Evolutionary conservation across 106 monocot genomes (phyloP).

Genomic region (Phalaenopsis aphrodite): DNA sequence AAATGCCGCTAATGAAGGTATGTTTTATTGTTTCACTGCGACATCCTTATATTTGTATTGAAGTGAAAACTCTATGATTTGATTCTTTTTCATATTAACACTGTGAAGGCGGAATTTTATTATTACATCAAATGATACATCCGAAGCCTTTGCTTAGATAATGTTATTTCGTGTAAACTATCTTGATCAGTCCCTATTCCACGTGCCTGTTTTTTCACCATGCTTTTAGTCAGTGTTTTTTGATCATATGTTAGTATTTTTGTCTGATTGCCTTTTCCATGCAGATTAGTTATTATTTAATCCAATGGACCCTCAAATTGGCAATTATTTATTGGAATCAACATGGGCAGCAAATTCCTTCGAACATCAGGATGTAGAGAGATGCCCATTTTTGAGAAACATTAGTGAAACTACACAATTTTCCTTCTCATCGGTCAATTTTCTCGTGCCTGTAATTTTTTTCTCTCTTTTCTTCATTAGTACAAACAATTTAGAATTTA

Average conservation of each 20-base stretch:
- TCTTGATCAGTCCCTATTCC: neutral
- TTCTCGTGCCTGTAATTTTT: conserved; percentile 44
- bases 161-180: no score
- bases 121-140: neutral
- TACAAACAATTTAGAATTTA: neutral
- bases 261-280: neutral
- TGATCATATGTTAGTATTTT: neutral
- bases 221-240: neutral
- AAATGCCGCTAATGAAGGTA: neutral
- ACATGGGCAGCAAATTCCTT: conserved; percentile 13
- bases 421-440: conserved; percentile 48
- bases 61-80: neutral
- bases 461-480: neutral
- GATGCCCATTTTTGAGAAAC: conserved; percentile 88
- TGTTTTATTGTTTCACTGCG: neutral
- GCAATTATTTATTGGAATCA: conserved; percentile 18
- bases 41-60: neutral
- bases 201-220: neutral
- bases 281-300: neutral
- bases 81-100: neutral
- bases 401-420: conserved; percentile 85
- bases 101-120: neutral
- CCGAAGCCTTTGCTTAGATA: neutral
- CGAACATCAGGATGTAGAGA: conserved; percentile 49
- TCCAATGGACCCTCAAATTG: conserved; percentile 12